Evolutionary conservation across 176 grass and related monocot species (phyloP).

Genomic region (Alopecurus myosuroides): DNA sequence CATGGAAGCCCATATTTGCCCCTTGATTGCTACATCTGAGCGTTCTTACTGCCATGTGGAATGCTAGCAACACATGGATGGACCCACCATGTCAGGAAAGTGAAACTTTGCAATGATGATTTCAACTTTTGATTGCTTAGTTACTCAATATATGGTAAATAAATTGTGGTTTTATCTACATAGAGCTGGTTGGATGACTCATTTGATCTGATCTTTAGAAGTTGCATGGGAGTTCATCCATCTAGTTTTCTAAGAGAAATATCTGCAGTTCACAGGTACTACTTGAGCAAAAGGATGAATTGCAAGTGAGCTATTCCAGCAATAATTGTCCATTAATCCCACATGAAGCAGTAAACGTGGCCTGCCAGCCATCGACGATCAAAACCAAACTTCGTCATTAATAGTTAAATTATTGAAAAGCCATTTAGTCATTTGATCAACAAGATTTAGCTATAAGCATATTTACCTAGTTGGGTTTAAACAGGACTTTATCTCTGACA

Average conservation of each 20-base stretch:
- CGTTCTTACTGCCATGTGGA: not conserved
- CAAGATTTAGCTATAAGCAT: too few species aligned
- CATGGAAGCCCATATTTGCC: too few species aligned
- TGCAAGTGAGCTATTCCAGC: not conserved
- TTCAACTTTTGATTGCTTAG: not conserved
- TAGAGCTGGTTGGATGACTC: not conserved
- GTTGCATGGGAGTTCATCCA: not conserved
- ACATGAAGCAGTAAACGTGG: not conserved
- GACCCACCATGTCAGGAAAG: not conserved
- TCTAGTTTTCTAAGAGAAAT: not conserved
- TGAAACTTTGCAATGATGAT: not conserved
- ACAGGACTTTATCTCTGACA: not conserved
- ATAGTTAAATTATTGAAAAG: not conserved
- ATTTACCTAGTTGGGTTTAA: not conserved
- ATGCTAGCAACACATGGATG: not conserved
- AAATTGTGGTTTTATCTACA: not conserved
- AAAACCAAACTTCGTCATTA: not conserved
- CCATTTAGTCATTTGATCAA: too few species aligned
- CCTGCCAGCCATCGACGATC: not conserved
- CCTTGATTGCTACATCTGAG: not conserved
- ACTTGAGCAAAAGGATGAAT: too few species aligned
- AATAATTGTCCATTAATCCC: not conserved
- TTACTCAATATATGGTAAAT: not conserved
- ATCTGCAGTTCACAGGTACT: not conserved
- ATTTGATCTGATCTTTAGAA: not conserved